A percentile compares a stretch with the other conserved stretches of the same genome.
These are phyloP conservation scores for Xanthoparmelia taractica DNA, from an alignment of 495 filamentous ascomycete species.

Conservation along the genomic window DNA sequence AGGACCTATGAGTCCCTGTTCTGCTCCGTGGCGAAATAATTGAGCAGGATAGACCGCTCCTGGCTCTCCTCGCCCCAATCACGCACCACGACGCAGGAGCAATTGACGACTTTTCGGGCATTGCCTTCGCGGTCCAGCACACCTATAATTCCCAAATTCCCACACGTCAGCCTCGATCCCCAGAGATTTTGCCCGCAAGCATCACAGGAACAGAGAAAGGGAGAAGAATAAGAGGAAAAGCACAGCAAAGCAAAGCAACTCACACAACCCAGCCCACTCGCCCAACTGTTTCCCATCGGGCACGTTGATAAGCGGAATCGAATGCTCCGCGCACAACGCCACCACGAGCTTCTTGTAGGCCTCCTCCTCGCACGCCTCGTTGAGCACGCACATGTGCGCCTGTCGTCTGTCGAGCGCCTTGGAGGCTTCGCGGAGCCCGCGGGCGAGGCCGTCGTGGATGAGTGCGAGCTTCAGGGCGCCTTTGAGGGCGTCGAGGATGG, in stretches of 20 bases:
- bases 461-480: slow-evolving; percentile 90
- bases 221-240: slow-evolving; percentile 12
- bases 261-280: slow-evolving; percentile 99
- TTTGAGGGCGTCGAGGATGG: slow-evolving; percentile 93
- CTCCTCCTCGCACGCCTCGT: slow-evolving; percentile 98
- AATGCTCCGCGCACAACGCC: slow-evolving; percentile 95
- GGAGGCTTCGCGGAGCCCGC: slow-evolving; percentile 92
- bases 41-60: slow-evolving; percentile 93
- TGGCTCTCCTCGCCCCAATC: slow-evolving; percentile 99
- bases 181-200: too few species aligned
- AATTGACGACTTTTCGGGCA: slow-evolving; percentile 99
- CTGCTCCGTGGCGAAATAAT: slow-evolving; percentile 96
- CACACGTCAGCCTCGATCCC: not conserved
- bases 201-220: not conserved
- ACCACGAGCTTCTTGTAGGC: slow-evolving; percentile 99
- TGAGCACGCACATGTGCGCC: slow-evolving; percentile 99
- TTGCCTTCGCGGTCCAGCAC: slow-evolving; percentile 98
- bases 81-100: slow-evolving; percentile 97
- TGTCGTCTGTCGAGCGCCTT: slow-evolving; percentile 97
- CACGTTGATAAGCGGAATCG: slow-evolving; percentile 99
- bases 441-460: slow-evolving; percentile 98
- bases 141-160: too few species aligned
- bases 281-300: slow-evolving; percentile 98
- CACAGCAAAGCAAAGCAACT: slow-evolving; percentile 37
- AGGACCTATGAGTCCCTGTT: slow-evolving; percentile 29